Conservation (phyloP, 2,329 filamentous ascomycete genomes). For the Diplodia seriata region DNA sequence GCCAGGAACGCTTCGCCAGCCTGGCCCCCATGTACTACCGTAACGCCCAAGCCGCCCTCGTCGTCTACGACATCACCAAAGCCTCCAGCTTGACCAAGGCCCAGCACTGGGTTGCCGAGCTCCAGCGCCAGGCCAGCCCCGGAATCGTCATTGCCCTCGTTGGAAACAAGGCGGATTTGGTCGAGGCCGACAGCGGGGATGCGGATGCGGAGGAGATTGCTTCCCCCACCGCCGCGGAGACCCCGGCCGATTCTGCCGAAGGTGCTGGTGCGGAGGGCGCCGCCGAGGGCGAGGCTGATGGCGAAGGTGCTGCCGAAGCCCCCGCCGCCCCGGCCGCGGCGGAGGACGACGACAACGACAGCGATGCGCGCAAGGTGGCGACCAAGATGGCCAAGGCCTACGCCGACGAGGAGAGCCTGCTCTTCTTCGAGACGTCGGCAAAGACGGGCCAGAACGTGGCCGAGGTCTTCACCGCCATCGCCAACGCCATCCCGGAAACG, state of each 20-base stretch:
- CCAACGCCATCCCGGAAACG: constrained; percentile 96
- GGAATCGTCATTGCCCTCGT: constrained; percentile 97
- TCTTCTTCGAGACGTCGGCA: constrained; percentile 98
- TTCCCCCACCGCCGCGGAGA: constrained; percentile 53
- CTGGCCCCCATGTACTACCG: constrained; percentile 99
- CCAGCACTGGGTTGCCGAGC: constrained; percentile 97
- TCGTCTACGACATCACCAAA: constrained; percentile 98
- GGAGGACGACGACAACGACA: constrained; percentile 65
- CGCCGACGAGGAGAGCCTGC: constrained; percentile 88
- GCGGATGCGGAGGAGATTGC: constrained; percentile 54
- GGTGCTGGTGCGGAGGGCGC: constrained; percentile 45
- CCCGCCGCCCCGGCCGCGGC: constrained; percentile 37
- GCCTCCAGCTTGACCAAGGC: constrained; percentile 94
- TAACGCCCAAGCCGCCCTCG: constrained; percentile 95
- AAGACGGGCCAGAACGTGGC: constrained; percentile 95
- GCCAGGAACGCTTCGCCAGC: constrained; percentile 95
- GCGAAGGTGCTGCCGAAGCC: constrained; percentile 41
- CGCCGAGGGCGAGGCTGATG: constrained; percentile 55
- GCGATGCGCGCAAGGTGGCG: constrained; percentile 83
- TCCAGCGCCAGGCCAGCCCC: constrained; percentile 93
- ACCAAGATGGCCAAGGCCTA: constrained; percentile 92
- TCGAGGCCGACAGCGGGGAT: constrained; percentile 24
- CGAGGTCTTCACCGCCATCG: constrained; percentile 97
- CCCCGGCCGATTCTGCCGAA: constrained; percentile 42
- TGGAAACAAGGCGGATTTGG: constrained; percentile 91